These are phyloP conservation scores for Ophiocordyceps camponoti-saundersi DNA, from an alignment of 2,329 filamentous ascomycete genomes.

Conservation along the genomic window DNA sequence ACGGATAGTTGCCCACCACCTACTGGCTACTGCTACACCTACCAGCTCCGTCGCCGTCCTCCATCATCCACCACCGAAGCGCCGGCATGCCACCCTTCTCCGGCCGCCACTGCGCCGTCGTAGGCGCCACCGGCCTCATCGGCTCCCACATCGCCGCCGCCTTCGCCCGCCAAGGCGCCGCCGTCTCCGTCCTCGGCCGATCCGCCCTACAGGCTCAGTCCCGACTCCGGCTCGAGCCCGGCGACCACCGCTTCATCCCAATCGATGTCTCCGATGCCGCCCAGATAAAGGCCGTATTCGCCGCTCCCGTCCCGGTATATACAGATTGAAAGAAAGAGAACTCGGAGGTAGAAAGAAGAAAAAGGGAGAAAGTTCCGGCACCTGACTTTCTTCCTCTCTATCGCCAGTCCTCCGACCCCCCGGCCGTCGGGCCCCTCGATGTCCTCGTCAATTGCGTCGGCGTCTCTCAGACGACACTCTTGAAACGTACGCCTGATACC, in stretches of 20 bases:
- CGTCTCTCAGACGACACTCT: constrained; percentile 45
- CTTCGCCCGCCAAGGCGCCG: constrained; percentile 46
- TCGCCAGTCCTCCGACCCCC: not conserved
- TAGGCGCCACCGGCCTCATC: constrained; percentile 55
- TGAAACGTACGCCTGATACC: constrained; percentile 34
- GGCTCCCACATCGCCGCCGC: constrained; percentile 48
- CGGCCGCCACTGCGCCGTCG: constrained; percentile 41
- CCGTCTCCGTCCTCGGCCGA: constrained; percentile 44
- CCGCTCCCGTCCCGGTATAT: not conserved
- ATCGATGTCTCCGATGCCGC: constrained; percentile 14
- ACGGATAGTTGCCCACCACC: not conserved
- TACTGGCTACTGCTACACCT: not conserved
- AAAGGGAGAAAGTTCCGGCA: not conserved
- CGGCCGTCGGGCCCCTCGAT: constrained; percentile 20
- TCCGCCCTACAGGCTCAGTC: constrained; percentile 29
- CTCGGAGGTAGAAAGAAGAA: too few species aligned
- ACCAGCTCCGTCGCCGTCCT: too few species aligned
- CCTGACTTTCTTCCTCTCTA: not conserved
- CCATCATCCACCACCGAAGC: not conserved
- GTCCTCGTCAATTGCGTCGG: constrained; percentile 72
- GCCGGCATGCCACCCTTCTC: constrained; percentile 9
- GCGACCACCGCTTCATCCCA: constrained; percentile 15
- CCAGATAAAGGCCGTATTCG: constrained; percentile 15
- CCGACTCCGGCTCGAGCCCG: constrained; percentile 17
- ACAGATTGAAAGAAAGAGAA: too few species aligned